Conservation (phyloP, 2,329 filamentous ascomycete genomes). For the Trichoderma oligosporum region DNA sequence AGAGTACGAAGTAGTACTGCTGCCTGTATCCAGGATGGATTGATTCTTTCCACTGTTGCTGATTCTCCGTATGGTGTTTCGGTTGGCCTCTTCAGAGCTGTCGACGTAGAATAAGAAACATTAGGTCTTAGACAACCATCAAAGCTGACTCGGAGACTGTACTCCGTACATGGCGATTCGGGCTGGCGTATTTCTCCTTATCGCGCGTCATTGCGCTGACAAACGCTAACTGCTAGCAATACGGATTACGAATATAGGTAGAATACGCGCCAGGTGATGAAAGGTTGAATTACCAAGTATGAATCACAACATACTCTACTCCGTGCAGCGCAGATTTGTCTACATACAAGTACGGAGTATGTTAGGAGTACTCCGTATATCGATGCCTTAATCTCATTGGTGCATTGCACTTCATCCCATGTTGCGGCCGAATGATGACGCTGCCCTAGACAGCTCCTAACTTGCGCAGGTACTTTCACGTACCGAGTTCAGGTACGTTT, state of each 20-base stretch:
- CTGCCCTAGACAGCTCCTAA: too few relatives aligned
- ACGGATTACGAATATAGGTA: not conserved
- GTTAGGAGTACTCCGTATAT: too few relatives aligned
- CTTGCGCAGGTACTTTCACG: slow-evolving; percentile 5
- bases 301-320: too few relatives aligned
- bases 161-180: not conserved
- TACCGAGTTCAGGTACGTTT: not conserved
- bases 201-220: not conserved
- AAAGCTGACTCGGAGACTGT: not conserved
- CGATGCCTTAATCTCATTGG: not conserved
- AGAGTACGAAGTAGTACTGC: too few relatives aligned
- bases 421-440: not conserved
- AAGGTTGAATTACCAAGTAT: too few relatives aligned
- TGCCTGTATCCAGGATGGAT: too few relatives aligned
- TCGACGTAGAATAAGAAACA: not conserved
- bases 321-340: not conserved
- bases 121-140: slow-evolving; percentile 2
- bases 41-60: too few relatives aligned
- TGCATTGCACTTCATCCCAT: not conserved
- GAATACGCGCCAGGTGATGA: too few relatives aligned
- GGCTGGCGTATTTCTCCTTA: not conserved
- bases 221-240: not conserved
- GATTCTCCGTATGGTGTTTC: not conserved
- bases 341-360: not conserved
- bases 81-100: not conserved